Base-by-base conservation (phyloP, 2,329 filamentous ascomycete species). In the Hymenoscyphus fraxineus region DNA sequence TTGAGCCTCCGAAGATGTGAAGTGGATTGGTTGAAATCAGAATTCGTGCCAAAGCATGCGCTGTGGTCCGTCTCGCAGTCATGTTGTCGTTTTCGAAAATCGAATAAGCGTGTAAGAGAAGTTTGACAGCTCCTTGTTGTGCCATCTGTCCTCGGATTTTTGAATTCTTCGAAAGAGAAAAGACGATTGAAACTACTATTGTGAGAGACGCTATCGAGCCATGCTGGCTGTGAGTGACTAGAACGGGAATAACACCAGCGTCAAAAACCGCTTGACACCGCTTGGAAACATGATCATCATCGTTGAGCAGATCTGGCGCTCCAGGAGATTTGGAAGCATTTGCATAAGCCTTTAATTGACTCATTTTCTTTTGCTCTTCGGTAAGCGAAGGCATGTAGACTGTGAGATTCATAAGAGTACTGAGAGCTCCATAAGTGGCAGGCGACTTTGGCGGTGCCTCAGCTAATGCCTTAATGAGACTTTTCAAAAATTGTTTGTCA, bases 321-420 rank as follows among this genome's bases (percentile, higher is more conserved):
- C 81, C 75, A n/a, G 84, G 74, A 66, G 85, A 85, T 72, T 92
- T 93, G 5, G 88, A 88, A 0, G 92, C 90, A 74, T 96, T 92
- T 15, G 95, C 95, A 72, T 98, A 99, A 1, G 93, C 92, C 80
- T 96, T 97, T 56, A 99, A 84, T 75, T 99, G 91, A 6, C 85
- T 85, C 80, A 99, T 92, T 73, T 91, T 92, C 79, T 94, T 95
- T 72, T 97, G 90, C 77, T 99, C 95, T 68, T 97, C 94, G 0
- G 92, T 89, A 51, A 93, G 81, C 7, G 81, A 81, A 6, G 93
- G 93, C 51, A 86, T 83, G 75, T 96, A 98, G 38, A 85, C 83
- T 15, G 92, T 96, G 60, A 99, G 80, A 73, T 98, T 97, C 62
- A 87, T 82, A 69, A 98, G 84, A 62, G 97, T 90, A 74, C 90